Evolutionary conservation across 2,329 filamentous ascomycete genomes (phyloP).

Genomic region (Chrysoporthe cubensis): DNA sequence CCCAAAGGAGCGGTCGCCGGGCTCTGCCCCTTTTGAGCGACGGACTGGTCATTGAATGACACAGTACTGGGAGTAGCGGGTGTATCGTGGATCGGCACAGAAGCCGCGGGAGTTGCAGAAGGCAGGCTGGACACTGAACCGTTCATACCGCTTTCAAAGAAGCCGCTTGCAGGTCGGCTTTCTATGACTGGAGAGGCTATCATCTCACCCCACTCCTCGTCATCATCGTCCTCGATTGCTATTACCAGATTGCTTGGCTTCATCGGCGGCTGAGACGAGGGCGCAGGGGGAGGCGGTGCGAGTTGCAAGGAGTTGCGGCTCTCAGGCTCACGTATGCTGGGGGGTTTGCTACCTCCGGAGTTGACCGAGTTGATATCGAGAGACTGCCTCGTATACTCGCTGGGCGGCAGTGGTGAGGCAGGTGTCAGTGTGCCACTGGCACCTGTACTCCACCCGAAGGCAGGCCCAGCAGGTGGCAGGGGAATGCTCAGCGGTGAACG

Average conservation of each 20-base stretch:
- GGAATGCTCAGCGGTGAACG: constrained; percentile 27
- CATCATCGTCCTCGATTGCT: constrained; percentile 44
- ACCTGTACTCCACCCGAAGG: constrained; percentile 27
- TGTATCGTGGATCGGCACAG: neutral
- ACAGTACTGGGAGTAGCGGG: constrained; percentile 4
- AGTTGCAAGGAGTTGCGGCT: constrained; percentile 18
- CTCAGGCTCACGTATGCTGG: constrained; percentile 19
- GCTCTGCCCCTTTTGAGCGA: neutral
- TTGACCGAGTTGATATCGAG: constrained; percentile 13
- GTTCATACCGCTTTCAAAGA: constrained; percentile 19
- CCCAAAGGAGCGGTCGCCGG: constrained; percentile 1
- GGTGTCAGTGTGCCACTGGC: constrained; percentile 22
- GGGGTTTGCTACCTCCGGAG: neutral
- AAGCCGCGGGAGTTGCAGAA: neutral
- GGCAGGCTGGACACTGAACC: constrained; percentile 1
- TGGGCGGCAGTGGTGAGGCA: constrained; percentile 23
- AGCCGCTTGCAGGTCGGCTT: constrained; percentile 14
- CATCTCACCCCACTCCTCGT: constrained; percentile 67
- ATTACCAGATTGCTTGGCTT: neutral
- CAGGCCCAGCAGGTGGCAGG: constrained; percentile 20
- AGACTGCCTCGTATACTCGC: constrained; percentile 20
- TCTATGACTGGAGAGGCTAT: constrained; percentile 45
- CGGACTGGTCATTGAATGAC: neutral
- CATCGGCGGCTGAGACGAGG: constrained; percentile 1
- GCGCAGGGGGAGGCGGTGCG: constrained; percentile 1